These are phyloP conservation scores for Bretschneidera sinensis DNA, from an alignment of 345 rosid species.

Conservation along the genomic window DNA sequence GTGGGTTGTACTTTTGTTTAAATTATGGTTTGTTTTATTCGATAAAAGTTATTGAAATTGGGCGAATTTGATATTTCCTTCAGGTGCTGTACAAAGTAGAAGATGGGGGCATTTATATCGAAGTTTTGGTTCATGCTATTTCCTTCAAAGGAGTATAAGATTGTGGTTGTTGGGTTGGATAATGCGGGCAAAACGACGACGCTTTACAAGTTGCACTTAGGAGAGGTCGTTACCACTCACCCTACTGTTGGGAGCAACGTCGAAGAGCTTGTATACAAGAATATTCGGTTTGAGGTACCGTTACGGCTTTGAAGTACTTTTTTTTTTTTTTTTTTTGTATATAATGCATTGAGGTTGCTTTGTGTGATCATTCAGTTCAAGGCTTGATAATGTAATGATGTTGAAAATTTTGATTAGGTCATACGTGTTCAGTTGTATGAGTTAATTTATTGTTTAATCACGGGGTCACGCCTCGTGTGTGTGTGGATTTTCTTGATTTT, in stretches of 20 bases:
- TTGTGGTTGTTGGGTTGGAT: conserved; percentile 93
- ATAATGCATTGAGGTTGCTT: neutral
- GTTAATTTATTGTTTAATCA: neutral
- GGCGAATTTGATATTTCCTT: neutral
- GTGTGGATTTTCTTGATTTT: neutral
- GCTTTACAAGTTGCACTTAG: conserved; percentile 88
- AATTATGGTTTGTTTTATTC: neutral
- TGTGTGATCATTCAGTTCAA: neutral
- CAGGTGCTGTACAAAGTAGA: neutral
- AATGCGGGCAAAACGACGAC: conserved; percentile 98
- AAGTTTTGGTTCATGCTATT: conserved; percentile 95
- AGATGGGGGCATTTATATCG: conserved; percentile 82
- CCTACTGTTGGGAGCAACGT: conserved; percentile 96
- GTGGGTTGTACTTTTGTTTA: neutral
- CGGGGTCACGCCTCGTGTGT: neutral
- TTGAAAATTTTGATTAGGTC: neutral
- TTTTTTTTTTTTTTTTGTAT: no score
- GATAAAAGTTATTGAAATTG: neutral
- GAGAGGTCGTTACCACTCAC: conserved; percentile 96
- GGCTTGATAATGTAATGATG: neutral
- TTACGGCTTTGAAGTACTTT: no score
- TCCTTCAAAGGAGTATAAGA: conserved; percentile 96
- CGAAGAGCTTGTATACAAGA: conserved; percentile 94
- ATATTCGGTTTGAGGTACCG: conserved; percentile 82
- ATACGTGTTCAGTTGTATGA: neutral